Conservation (phyloP, 78 protist species). For the Guillardia theta region DNA sequence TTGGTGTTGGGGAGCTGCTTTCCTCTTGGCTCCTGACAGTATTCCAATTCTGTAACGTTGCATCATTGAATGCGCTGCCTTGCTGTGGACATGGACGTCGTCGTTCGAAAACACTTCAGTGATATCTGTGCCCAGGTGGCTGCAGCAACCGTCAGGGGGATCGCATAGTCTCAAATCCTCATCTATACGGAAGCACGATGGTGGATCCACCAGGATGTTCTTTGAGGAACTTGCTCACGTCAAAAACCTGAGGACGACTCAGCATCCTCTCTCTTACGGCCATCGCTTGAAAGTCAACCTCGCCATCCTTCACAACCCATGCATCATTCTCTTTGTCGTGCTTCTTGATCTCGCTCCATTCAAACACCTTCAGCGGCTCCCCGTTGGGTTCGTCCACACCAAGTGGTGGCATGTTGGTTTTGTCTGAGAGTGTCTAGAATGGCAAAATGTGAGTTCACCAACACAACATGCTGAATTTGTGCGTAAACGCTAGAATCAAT, state of each 20-base stretch:
- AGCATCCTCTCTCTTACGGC: neutral
- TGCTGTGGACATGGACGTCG: constrained; percentile 5
- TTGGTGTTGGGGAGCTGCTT: neutral
- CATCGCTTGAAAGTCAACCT: neutral
- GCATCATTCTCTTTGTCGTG: constrained; percentile 28
- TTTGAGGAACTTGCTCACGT: constrained; percentile 2
- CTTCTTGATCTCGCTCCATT: neutral
- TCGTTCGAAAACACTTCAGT: neutral
- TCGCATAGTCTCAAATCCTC: neutral
- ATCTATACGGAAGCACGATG: neutral
- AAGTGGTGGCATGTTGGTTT: neutral
- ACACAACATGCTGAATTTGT: too few species aligned
- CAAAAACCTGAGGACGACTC: neutral
- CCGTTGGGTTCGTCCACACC: neutral
- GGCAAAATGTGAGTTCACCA: too few species aligned
- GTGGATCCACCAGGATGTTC: constrained; percentile 23
- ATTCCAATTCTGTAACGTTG: neutral
- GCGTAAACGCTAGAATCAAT: too few species aligned
- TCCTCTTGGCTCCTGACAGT: neutral
- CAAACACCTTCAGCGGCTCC: neutral
- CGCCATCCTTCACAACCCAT: constrained; percentile 32
- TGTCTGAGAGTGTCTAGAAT: too few species aligned
- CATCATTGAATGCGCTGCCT: neutral
- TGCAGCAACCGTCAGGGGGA: neutral
- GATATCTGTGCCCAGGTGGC: constrained; percentile 12